Percentiles rank a stretch among this genome's conserved stretches.
Conservation (phyloP, 2,329 filamentous ascomycete genomes). For the Cytospora leucostoma region DNA sequence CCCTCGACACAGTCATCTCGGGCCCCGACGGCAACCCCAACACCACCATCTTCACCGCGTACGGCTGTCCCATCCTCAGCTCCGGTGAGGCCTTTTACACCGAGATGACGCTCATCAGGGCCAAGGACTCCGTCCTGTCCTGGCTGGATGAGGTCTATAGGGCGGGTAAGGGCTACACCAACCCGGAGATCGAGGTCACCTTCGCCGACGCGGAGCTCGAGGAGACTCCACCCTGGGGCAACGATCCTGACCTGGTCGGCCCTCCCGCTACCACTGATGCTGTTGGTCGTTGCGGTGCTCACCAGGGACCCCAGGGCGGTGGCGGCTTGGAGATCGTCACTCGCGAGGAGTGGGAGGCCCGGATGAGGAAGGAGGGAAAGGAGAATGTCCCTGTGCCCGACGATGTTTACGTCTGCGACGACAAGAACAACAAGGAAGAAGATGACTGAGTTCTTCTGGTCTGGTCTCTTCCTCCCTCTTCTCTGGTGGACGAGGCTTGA, state of each 20-base stretch:
- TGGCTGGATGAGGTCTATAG: slow-evolving; percentile 63
- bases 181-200: slow-evolving; percentile 41
- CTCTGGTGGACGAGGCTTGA: not conserved
- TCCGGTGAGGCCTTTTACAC: slow-evolving; percentile 59
- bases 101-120: slow-evolving; percentile 64
- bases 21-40: slow-evolving; percentile 51
- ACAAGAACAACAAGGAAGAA: not conserved
- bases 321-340: slow-evolving; percentile 26
- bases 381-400: not conserved
- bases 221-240: slow-evolving; percentile 11
- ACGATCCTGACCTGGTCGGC: not conserved
- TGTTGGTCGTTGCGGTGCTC: not conserved
- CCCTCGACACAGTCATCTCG: slow-evolving; percentile 54
- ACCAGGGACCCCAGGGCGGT: not conserved
- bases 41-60: slow-evolving; percentile 42
- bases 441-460: not conserved
- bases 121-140: slow-evolving; percentile 54
- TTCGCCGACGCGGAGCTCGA: slow-evolving; percentile 37
- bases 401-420: not conserved
- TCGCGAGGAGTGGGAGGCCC: slow-evolving; percentile 36
- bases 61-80: slow-evolving; percentile 70
- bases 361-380: slow-evolving; percentile 31
- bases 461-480: not conserved
- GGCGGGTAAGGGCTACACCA: slow-evolving; percentile 39
- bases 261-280: not conserved